phyloP scores from a whole-genome alignment of 768 basidiomycete species.

The Amanita fuliginea region DNA sequence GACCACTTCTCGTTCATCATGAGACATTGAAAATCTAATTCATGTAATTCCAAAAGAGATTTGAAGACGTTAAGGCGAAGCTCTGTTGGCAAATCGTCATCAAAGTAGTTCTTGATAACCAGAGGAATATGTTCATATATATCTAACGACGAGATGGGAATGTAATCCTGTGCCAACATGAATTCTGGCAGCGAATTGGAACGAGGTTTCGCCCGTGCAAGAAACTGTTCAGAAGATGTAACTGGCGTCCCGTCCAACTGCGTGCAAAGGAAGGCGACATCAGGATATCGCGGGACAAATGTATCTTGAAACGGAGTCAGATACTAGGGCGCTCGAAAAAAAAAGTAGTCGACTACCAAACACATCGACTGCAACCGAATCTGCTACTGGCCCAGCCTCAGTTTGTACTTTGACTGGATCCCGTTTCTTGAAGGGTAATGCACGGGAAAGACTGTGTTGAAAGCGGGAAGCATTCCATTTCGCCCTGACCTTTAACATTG shows the following conservation, averaged over 20 bases:
- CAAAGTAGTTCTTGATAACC: constrained; percentile 48
- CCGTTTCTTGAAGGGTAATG: constrained; percentile 37
- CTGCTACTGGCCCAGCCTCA: neutral
- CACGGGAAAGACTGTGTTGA: constrained; percentile 45
- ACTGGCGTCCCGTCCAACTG: constrained; percentile 3
- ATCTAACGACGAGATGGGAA: constrained; percentile 39
- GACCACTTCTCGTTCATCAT: constrained; percentile 46
- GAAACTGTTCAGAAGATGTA: constrained; percentile 8
- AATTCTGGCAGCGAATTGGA: constrained; percentile 60
- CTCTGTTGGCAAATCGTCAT: constrained; percentile 62
- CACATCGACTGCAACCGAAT: neutral
- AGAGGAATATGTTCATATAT: constrained; percentile 40
- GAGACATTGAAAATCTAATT: constrained; percentile 40
- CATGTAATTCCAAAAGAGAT: constrained; percentile 44
- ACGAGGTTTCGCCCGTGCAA: constrained; percentile 39
- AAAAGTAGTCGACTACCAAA: neutral
- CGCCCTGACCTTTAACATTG: constrained; percentile 36
- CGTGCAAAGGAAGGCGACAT: neutral
- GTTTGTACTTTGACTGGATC: constrained; percentile 4
- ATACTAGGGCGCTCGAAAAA: neutral
- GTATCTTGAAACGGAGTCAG: neutral
- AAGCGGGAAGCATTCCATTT: constrained; percentile 26
- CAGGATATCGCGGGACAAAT: neutral
- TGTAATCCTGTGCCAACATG: constrained; percentile 46
- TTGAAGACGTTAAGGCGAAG: constrained; percentile 50